A percentile compares a stretch with the other conserved stretches of the same genome.
phyloP scores from a whole-genome alignment of 1,284 basidiomycete genomes.

The Pterulicium gracile region DNA sequence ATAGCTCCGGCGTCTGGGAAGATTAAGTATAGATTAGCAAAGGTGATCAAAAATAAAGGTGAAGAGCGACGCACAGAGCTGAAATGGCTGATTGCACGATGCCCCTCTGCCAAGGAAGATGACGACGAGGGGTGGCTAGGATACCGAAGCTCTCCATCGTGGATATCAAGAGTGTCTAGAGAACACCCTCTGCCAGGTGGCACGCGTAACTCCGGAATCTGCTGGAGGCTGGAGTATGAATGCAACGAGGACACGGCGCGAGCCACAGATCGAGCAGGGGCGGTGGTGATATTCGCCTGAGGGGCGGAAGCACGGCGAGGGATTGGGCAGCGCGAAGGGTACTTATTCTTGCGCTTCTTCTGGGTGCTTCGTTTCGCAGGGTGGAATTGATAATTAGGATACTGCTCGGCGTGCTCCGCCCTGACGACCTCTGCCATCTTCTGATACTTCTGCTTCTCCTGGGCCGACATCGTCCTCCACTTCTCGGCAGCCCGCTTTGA shows the following conservation, averaged over 20 bases:
- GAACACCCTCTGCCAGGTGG: too few species aligned
- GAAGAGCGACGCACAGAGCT: not conserved
- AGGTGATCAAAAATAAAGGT: not conserved
- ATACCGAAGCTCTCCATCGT: not conserved
- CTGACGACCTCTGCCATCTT: conserved; percentile 39
- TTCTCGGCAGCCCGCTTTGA: conserved; percentile 54
- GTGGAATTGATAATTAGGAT: conserved; percentile 54
- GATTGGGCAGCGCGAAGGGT: not conserved
- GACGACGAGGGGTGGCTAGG: not conserved
- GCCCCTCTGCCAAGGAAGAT: not conserved
- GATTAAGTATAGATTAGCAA: not conserved
- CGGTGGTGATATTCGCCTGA: too few species aligned
- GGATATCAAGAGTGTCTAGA: not conserved
- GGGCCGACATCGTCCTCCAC: conserved; percentile 38
- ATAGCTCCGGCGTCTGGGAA: not conserved
- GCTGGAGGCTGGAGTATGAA: too few species aligned
- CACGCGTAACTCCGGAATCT: too few species aligned
- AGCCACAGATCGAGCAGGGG: too few species aligned
- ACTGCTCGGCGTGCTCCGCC: conserved; percentile 36
- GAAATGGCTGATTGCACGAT: not conserved
- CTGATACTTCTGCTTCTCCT: conserved; percentile 39
- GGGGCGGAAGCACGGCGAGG: not conserved
- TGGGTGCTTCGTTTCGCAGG: conserved; percentile 28
- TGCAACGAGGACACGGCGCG: too few species aligned
- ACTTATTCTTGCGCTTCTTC: not conserved